These are phyloP conservation scores for Gloeophyllum trabeum DNA, from an alignment of 768 basidiomycete species.

Conservation along the genomic window DNA sequence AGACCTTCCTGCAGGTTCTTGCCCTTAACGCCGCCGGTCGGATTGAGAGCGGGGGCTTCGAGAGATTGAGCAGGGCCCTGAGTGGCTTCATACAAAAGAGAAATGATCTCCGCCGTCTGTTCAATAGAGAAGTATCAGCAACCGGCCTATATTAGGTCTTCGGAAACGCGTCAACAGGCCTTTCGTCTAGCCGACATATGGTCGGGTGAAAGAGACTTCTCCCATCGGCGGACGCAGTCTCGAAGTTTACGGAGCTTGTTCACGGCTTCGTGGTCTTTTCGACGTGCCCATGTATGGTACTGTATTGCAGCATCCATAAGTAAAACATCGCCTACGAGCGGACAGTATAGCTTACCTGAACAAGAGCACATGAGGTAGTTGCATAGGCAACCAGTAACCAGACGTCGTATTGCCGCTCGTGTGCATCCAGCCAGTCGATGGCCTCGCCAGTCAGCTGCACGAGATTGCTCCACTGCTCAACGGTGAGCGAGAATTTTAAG, in stretches of 20 bases:
- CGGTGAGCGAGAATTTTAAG: slow-evolving; percentile 74
- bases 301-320: slow-evolving; percentile 23
- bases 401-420: slow-evolving; percentile 76
- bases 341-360: slow-evolving; percentile 52
- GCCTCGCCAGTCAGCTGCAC: slow-evolving; percentile 65
- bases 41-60: slow-evolving; percentile 59
- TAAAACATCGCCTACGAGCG: neutral
- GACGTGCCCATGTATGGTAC: slow-evolving; percentile 91
- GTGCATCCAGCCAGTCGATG: slow-evolving; percentile 82
- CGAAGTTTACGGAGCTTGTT: slow-evolving; percentile 67
- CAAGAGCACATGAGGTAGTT: slow-evolving; percentile 79
- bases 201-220: slow-evolving; percentile 75
- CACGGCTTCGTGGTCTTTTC: slow-evolving; percentile 67
- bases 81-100: slow-evolving; percentile 88
- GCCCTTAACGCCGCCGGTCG: slow-evolving; percentile 60
- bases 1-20: slow-evolving; percentile 43
- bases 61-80: slow-evolving; percentile 47
- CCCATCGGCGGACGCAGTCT: slow-evolving; percentile 84
- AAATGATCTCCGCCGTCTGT: slow-evolving; percentile 88
- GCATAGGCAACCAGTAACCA: slow-evolving; percentile 85
- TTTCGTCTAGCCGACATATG: slow-evolving; percentile 94
- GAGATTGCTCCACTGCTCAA: slow-evolving; percentile 71
- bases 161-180: slow-evolving; percentile 28
- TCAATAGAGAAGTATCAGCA: slow-evolving; percentile 4
- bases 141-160: slow-evolving; percentile 5